Base-by-base conservation (phyloP, 2,329 filamentous ascomycete species). In the Colletotrichum sp. region DNA sequence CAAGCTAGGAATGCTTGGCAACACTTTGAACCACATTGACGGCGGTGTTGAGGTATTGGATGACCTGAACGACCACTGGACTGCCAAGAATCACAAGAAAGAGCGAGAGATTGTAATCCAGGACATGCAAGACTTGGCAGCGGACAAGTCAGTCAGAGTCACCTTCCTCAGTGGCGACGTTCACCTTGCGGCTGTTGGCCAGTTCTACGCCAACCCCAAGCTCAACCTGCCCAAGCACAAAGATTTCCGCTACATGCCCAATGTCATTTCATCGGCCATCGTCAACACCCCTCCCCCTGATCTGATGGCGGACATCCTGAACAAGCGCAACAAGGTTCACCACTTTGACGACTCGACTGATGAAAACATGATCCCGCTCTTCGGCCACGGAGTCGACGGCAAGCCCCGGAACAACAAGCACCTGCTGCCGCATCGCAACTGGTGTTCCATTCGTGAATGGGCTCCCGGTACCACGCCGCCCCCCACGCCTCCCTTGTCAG, bases 51-150 rank as follows among this genome's bases (percentile, higher is more conserved):
- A 99, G 84, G 95, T 99, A 16, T 88, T 98, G 32, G 96, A 98
- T 82, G 96, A 98, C 80, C 87, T 98, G 12, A 96, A 98, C 82
- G 97, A 99, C 83, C 96, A 99, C 83, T 99, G 97, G 97, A 98
- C 96, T 1, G 95, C 96, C 48, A 98, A 95, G 82, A 95, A 96
- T 82, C 96, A 99, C 87, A 99, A 99, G 83, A 90, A 92, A 30
- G 97, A 99, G 85, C 92, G 97, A 67, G 95, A 93, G 77, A 94
- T 95, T 84, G 89, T 99, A 77, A 92, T 99, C 55, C 94, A 97
- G 82, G 96, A 98, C 80, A 87, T 99, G 30, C 98, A 99, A 84
- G 95, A 98, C 81, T 89, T 99, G 75, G 96, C 98, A 10, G 95
- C 95, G 26, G 95, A 97, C 83, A 98, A 98, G 83, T 98, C 95